phyloP scores from a whole-genome alignment of 2,329 filamentous ascomycete species.

The Apiospora phragmitis region DNA sequence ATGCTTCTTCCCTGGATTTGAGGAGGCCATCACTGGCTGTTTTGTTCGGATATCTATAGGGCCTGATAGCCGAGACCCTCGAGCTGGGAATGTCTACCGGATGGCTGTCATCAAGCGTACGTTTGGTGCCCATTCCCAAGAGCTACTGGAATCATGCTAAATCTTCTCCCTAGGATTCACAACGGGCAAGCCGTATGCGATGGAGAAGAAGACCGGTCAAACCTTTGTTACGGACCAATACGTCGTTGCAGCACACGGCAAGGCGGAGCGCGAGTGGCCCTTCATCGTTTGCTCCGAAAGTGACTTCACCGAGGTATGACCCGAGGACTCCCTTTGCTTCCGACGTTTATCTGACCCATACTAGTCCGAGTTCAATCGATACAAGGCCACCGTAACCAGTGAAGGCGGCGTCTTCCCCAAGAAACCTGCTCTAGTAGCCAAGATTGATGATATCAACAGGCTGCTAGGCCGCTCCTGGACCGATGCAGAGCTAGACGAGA shows the following conservation, averaged over 20 bases:
- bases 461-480: slow-evolving; percentile 82
- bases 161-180: slow-evolving; percentile 61
- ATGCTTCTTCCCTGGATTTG: slow-evolving; percentile 91
- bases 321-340: background rate
- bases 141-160: background rate
- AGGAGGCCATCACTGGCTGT: slow-evolving; percentile 77
- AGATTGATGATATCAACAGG: slow-evolving; percentile 78
- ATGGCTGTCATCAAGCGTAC: slow-evolving; percentile 85
- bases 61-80: slow-evolving; percentile 54
- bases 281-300: slow-evolving; percentile 90
- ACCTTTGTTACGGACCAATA: slow-evolving; percentile 85
- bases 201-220: slow-evolving; percentile 73
- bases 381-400: slow-evolving; percentile 70
- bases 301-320: slow-evolving; percentile 73
- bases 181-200: slow-evolving; percentile 78
- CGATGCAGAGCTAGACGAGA: slow-evolving; percentile 77
- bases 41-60: slow-evolving; percentile 86
- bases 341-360: background rate
- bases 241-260: slow-evolving; percentile 77
- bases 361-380: slow-evolving; percentile 78
- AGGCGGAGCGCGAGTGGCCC: slow-evolving; percentile 80
- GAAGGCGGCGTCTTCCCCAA: slow-evolving; percentile 75
- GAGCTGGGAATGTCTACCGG: slow-evolving; percentile 77
- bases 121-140: slow-evolving; percentile 16
- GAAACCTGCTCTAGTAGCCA: slow-evolving; percentile 66